Percentiles rank a stretch among this genome's conserved stretches.
Conservation (phyloP, 164 flowering plant species). For the Chloranthus sessilifolius region DNA sequence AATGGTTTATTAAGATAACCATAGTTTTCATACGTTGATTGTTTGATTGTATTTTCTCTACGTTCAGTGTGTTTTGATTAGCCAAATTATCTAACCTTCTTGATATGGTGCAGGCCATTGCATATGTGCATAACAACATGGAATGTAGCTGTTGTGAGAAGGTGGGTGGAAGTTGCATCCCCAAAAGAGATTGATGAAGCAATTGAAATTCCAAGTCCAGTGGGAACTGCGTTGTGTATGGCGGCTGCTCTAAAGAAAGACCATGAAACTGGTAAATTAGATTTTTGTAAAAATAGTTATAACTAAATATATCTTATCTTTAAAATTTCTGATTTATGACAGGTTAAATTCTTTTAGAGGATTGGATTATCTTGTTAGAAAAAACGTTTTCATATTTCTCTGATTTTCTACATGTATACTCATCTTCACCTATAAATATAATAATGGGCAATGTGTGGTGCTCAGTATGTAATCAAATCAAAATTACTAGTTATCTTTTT, state of each 20-base stretch:
- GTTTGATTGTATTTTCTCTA: neutral
- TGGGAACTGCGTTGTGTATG: slow-evolving; percentile 92
- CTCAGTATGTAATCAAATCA: too few species aligned
- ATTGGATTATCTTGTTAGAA: too few species aligned
- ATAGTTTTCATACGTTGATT: neutral
- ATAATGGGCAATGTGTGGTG: too few species aligned
- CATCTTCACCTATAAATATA: too few species aligned
- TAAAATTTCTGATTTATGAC: too few species aligned
- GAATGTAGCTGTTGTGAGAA: slow-evolving; percentile 86
- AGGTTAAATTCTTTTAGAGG: too few species aligned
- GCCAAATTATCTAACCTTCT: neutral
- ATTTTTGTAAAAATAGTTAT: too few species aligned
- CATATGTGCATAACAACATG: slow-evolving; percentile 81
- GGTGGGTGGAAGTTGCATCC: slow-evolving; percentile 92
- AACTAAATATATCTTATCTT: neutral
- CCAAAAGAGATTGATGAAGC: slow-evolving; percentile 66
- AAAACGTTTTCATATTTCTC: too few species aligned
- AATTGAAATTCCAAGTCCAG: slow-evolving; percentile 72
- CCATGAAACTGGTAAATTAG: slow-evolving; percentile 73
- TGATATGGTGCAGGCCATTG: slow-evolving; percentile 62
- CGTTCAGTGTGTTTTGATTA: too few species aligned
- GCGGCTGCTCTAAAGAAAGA: slow-evolving; percentile 93
- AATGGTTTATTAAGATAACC: slow-evolving; percentile 1
- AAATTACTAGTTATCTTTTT: too few species aligned
- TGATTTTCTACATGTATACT: too few species aligned